Evolutionary conservation across 352 stramenopile species (phyloP).

Genomic region (Plasmopara halstedii): DNA sequence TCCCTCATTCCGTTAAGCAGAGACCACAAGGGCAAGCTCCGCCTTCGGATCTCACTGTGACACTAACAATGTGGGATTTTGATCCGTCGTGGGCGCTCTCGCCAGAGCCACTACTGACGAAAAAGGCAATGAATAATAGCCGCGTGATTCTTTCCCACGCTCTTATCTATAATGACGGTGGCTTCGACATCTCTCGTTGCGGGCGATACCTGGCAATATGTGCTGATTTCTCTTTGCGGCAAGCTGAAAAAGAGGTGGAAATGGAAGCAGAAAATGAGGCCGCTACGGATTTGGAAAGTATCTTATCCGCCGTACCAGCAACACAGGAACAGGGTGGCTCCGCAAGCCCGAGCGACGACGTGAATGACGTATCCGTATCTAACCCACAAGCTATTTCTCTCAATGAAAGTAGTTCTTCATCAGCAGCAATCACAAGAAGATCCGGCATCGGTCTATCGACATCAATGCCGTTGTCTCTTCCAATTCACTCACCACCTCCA

Average conservation of each 20-base stretch:
- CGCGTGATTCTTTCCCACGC: slow-evolving; percentile 84
- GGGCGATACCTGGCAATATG: slow-evolving; percentile 92
- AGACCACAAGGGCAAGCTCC: slow-evolving; percentile 64
- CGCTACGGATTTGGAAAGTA: slow-evolving; percentile 64
- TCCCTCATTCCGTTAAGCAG: slow-evolving; percentile 22
- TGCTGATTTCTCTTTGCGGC: slow-evolving; percentile 88
- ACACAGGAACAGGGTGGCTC: slow-evolving; percentile 55
- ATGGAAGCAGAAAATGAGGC: slow-evolving; percentile 72
- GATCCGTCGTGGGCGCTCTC: slow-evolving; percentile 76
- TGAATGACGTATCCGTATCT: slow-evolving; percentile 50
- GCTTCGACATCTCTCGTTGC: slow-evolving; percentile 95
- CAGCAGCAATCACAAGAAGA: slow-evolving; percentile 6
- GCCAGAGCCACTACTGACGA: slow-evolving; percentile 56
- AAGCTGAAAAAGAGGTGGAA: slow-evolving; percentile 84
- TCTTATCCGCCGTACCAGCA: slow-evolving; percentile 45
- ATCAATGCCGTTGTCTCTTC: slow-evolving; percentile 27
- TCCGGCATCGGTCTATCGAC: slow-evolving; percentile 2
- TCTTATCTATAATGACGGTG: slow-evolving; percentile 96
- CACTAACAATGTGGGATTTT: slow-evolving; percentile 93
- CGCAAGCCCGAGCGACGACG: slow-evolving; percentile 48
- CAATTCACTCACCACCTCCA: slow-evolving; percentile 28
- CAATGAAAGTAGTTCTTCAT: slow-evolving; percentile 34
- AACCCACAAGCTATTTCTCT: slow-evolving; percentile 26
- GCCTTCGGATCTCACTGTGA: slow-evolving; percentile 89
- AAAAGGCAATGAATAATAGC: slow-evolving; percentile 82